A percentile compares a stretch with the other conserved stretches of the same genome.
Evolutionary conservation across 1,284 basidiomycete species (phyloP).

Genomic region (Austroboletus niveus): DNA sequence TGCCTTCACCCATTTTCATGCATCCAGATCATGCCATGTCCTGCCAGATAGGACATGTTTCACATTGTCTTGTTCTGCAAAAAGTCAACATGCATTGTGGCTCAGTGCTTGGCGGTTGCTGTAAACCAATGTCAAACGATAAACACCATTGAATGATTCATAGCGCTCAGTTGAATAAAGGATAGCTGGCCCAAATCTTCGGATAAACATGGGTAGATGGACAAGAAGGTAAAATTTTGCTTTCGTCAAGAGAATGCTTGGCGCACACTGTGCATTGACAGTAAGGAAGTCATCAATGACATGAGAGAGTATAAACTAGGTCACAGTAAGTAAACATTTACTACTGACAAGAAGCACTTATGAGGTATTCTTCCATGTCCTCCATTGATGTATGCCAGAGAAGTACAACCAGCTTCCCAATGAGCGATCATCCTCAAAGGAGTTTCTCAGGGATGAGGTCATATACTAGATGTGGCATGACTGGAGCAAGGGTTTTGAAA

Average conservation of each 20-base stretch:
- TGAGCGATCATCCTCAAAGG: background rate
- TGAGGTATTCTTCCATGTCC: background rate
- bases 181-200: slow-evolving; percentile 4
- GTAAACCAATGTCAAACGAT: no score
- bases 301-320: background rate
- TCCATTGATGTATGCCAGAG: slow-evolving; percentile 31
- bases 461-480: slow-evolving; percentile 8
- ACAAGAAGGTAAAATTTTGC: slow-evolving; percentile 13
- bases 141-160: no score
- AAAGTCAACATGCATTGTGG: slow-evolving; percentile 13
- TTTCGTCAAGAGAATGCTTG: slow-evolving; percentile 14
- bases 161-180: slow-evolving; percentile 11
- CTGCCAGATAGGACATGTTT: slow-evolving; percentile 15
- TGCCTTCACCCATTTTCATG: background rate
- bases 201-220: slow-evolving; percentile 13
- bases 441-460: background rate
- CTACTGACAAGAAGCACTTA: no score
- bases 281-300: slow-evolving; percentile 17
- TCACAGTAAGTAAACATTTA: no score
- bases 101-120: no score
- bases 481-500: slow-evolving; percentile 20
- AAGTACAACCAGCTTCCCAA: slow-evolving; percentile 8
- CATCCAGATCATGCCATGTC: background rate
- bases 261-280: slow-evolving; percentile 4
- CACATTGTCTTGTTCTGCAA: slow-evolving; percentile 12